Base-by-base conservation (phyloP, 768 basidiomycete genomes). In the Megacollybia marginata region DNA sequence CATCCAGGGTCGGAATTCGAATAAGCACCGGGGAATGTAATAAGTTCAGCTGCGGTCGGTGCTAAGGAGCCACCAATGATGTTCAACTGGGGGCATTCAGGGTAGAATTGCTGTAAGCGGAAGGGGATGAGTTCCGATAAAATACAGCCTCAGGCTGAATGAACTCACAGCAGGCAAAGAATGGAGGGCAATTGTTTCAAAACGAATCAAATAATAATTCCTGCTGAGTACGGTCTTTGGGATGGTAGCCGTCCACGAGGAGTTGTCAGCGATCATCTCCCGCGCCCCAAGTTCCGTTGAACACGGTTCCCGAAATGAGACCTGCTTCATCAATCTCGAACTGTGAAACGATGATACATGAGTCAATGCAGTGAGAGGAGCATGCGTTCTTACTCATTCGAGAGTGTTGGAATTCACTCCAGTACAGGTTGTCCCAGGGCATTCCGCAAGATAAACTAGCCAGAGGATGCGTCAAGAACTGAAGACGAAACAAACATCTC, bases 21-120 rank as follows among this genome's bases (percentile, higher is more conserved):
- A 59, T 76, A 76, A 2, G 58, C 74, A 18, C 72, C 74, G 15
- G 74, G 74, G 68, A 74, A 73, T 7, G 64, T 60, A 20, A 76
- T 72, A 42, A 77, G 75, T 52, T 80, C 68, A 33, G 63, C 65
- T 18, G 65, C 48, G 2, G 69, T 69, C 1, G 74, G 74, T 2
- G 67, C 66, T 9, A 64, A 53, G 47, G 53, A 64, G 8, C 74
- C 74, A 31, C 67, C 69, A 19, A 67, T 69, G 49, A 75, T 72
- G 31, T 56, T 50, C 19, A 74, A 61, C 54, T 75, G 73, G 12
- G 73, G 72, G 47, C 73, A 74, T 57, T 83, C 79, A 1, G 84
- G 82, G 58, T 88, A 88, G 62, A 87, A 79, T 74, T 88, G 80
- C 63, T 80, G 61, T 12, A 64, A 44, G 12, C 35, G 12, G 13